phyloP scores from a whole-genome alignment of 2,329 filamentous ascomycete species.

The Sclerotinia subarctica region DNA sequence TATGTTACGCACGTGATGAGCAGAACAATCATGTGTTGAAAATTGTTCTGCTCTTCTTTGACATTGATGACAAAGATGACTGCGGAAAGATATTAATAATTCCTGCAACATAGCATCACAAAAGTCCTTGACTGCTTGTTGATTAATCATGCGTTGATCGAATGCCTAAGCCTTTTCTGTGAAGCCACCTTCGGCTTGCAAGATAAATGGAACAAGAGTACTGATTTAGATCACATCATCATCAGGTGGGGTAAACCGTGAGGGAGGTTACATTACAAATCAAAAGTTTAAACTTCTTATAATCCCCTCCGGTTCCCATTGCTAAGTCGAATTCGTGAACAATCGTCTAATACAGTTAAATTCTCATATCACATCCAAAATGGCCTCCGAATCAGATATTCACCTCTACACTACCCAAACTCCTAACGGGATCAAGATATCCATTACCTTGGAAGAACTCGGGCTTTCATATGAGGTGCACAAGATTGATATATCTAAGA shows the following conservation, averaged over 20 bases:
- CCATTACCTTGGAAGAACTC: conserved; percentile 82
- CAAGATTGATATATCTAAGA: conserved; percentile 67
- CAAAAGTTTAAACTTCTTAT: background rate
- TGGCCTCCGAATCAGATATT: conserved; percentile 41
- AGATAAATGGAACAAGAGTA: background rate
- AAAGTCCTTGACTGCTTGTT: no score
- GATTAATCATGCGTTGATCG: background rate
- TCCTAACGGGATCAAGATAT: conserved; percentile 87
- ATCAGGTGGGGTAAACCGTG: background rate
- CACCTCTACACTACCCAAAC: conserved; percentile 63
- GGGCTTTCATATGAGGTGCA: conserved; percentile 76
- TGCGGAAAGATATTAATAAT: background rate
- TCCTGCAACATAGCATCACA: no score
- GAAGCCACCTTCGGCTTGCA: background rate
- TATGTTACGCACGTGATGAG: rapidly evolving
- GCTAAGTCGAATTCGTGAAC: conserved; percentile 24
- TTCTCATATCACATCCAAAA: conserved; percentile 38
- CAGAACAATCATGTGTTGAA: background rate
- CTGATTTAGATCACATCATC: conserved; percentile 1
- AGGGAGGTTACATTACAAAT: conserved; percentile 12
- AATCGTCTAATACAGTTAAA: conserved; percentile 26
- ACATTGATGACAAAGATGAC: background rate
- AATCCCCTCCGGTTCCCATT: background rate
- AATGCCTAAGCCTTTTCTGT: background rate
- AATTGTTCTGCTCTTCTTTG: background rate